These are phyloP conservation scores for Suillus bovinus DNA, from an alignment of 768 basidiomycete genomes.

Conservation along the genomic window DNA sequence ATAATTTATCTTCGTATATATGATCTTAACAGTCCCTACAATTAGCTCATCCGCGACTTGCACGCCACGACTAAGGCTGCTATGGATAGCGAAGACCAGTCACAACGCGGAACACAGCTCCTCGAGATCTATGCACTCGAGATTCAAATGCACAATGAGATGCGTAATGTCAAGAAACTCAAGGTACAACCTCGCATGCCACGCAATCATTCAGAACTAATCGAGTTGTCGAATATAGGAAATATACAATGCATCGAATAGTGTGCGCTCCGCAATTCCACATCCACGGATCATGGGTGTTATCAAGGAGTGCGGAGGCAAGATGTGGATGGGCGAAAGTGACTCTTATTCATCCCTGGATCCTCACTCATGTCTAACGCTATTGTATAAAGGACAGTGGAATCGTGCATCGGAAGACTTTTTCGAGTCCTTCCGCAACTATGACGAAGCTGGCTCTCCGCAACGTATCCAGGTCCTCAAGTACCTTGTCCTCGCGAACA, in stretches of 20 bases:
- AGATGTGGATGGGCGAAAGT: slow-evolving; percentile 99
- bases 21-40: background rate
- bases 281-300: slow-evolving; percentile 99
- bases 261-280: slow-evolving; percentile 93
- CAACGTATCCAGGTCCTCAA: slow-evolving; percentile 98
- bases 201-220: background rate
- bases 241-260: slow-evolving; percentile 94
- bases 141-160: slow-evolving; percentile 99
- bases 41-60: slow-evolving; percentile 75
- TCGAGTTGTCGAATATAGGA: slow-evolving; percentile 52
- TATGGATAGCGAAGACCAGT: slow-evolving; percentile 76
- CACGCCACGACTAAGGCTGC: slow-evolving; percentile 61
- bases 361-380: slow-evolving; percentile 6
- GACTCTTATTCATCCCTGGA: slow-evolving; percentile 25
- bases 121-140: slow-evolving; percentile 98
- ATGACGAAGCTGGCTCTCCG: slow-evolving; percentile 96
- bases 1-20: background rate
- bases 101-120: slow-evolving; percentile 91
- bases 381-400: slow-evolving; percentile 82
- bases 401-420: slow-evolving; percentile 96
- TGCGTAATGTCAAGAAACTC: slow-evolving; percentile 92
- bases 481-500: slow-evolving; percentile 96
- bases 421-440: slow-evolving; percentile 98
- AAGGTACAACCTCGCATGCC: slow-evolving; percentile 55
- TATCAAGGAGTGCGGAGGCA: slow-evolving; percentile 98